phyloP scores from a whole-genome alignment of 2,329 filamentous ascomycete species.

The Blastomyces gilchristii region DNA sequence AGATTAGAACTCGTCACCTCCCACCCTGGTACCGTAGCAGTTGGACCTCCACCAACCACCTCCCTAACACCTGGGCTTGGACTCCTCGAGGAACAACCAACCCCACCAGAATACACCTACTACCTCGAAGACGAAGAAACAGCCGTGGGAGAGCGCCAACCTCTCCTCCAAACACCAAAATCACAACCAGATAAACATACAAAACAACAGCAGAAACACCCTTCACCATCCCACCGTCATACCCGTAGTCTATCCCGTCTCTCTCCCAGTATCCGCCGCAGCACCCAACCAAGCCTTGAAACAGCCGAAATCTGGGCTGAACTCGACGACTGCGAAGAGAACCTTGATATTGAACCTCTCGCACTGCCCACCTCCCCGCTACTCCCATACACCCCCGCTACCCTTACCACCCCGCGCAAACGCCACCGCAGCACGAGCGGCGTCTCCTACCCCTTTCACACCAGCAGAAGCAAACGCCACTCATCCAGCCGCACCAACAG shows the following conservation, averaged over 20 bases:
- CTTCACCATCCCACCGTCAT: slow-evolving; percentile 23
- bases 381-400: background rate
- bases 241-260: slow-evolving; percentile 27
- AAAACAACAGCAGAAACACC: slow-evolving; percentile 9
- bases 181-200: slow-evolving; percentile 13
- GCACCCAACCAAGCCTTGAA: slow-evolving; percentile 50
- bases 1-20: slow-evolving; percentile 60
- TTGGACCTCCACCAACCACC: slow-evolving; percentile 54
- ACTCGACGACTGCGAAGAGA: slow-evolving; percentile 59
- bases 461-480: background rate
- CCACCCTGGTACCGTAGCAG: slow-evolving; percentile 24
- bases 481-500: background rate
- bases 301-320: slow-evolving; percentile 79
- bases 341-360: slow-evolving; percentile 12
- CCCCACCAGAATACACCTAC: slow-evolving; percentile 19
- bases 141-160: slow-evolving; percentile 30
- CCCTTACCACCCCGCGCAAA: background rate
- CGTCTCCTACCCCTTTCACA: background rate
- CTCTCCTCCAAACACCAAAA: slow-evolving; percentile 26
- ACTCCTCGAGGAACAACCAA: slow-evolving; percentile 51
- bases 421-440: slow-evolving; percentile 10
- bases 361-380: slow-evolving; percentile 5
- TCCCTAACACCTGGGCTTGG: slow-evolving; percentile 73
- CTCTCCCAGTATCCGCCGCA: slow-evolving; percentile 32
- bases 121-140: slow-evolving; percentile 32